Evolutionary conservation across 2,329 filamentous ascomycete genomes (phyloP), one percentile per base, ranked within the genome.

Genomic region (Didymella pinodella): DNA sequence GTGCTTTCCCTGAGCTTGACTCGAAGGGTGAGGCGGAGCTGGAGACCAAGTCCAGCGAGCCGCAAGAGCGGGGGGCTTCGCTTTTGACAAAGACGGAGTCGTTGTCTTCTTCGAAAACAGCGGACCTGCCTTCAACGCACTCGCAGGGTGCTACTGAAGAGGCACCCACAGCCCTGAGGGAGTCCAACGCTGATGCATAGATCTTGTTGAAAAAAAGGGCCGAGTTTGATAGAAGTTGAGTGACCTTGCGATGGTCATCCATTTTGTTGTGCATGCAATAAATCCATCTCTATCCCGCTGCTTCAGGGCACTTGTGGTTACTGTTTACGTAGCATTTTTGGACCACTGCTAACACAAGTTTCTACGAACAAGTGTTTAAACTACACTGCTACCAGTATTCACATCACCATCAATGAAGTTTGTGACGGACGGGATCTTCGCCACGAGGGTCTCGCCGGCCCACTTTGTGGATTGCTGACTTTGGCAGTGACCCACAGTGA

Each of bases 1-100:
- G 68, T 26, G 65, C 66, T 2, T 70, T 68, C 48, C 65, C 68
- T 34, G 64, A 54, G 4, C 54, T 53, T 16, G 61, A 44, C 10
- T 31, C 34, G 44, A 20, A 43, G 40, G 48, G 51, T 16, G 54
- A 58, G 16, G 49, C 51, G 16, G 44, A 40, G 20, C 6, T 49
- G 18, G 41, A 54, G 32, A 46, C 25, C 18, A 48, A 43, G 44
- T 28, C 29, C 11, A 43, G 25, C n/a, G 29, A 40, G 38, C 40
- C 38, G 11, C 38, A 47, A 4, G 47, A 41, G n/a, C 11, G n/a
- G 43, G 54, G 34, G n/a, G 10, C 47, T 34, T 25, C 18, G 14
- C 38, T 36, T 28, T 31, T 41, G 12, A 46, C 47, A 11, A n/a
- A 56, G 47, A 44, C 36, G 11, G 47, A 50, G n/a, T 44, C 54